phyloP scores from a whole-genome alignment of 768 basidiomycete species.

The Paxillus involutus region DNA sequence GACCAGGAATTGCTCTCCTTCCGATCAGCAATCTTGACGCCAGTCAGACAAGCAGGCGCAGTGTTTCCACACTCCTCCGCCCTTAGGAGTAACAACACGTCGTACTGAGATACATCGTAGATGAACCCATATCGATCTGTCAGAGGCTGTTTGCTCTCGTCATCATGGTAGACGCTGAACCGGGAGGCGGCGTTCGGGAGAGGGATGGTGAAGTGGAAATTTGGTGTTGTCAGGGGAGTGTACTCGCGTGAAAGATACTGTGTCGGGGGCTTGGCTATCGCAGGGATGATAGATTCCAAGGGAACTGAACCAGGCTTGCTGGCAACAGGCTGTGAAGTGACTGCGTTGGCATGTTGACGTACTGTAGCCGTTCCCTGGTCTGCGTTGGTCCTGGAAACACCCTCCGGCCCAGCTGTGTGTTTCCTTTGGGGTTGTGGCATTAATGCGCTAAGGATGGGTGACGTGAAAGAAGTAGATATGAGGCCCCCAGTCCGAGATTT shows the following conservation, averaged over 20 bases:
- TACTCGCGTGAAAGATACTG: slow-evolving; percentile 79
- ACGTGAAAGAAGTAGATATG: slow-evolving; percentile 43
- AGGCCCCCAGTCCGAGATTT: slow-evolving; percentile 37
- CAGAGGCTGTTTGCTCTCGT: slow-evolving; percentile 55
- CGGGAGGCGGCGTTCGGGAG: slow-evolving; percentile 55
- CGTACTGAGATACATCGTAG: slow-evolving; percentile 82
- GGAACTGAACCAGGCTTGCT: slow-evolving; percentile 52
- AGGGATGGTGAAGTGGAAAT: slow-evolving; percentile 74
- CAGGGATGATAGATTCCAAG: slow-evolving; percentile 82
- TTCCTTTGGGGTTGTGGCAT: slow-evolving; percentile 52
- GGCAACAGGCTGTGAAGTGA: slow-evolving; percentile 20
- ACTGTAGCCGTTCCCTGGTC: slow-evolving; percentile 10
- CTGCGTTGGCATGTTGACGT: slow-evolving; percentile 4
- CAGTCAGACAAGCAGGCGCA: slow-evolving; percentile 83
- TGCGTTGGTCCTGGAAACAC: slow-evolving; percentile 6
- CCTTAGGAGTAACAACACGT: slow-evolving; percentile 71
- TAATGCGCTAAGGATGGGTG: slow-evolving; percentile 63
- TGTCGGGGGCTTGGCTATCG: slow-evolving; percentile 76
- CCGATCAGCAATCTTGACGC: slow-evolving; percentile 84
- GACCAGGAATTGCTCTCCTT: slow-evolving; percentile 80
- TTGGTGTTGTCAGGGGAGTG: slow-evolving; percentile 67
- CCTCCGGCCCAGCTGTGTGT: slow-evolving; percentile 27
- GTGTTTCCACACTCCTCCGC: slow-evolving; percentile 71
- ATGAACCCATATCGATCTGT: slow-evolving; percentile 92
- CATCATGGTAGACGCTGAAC: slow-evolving; percentile 49